Evolutionary conservation across 352 stramenopile genomes (phyloP).

Genomic region (Phytopythium litorale): DNA sequence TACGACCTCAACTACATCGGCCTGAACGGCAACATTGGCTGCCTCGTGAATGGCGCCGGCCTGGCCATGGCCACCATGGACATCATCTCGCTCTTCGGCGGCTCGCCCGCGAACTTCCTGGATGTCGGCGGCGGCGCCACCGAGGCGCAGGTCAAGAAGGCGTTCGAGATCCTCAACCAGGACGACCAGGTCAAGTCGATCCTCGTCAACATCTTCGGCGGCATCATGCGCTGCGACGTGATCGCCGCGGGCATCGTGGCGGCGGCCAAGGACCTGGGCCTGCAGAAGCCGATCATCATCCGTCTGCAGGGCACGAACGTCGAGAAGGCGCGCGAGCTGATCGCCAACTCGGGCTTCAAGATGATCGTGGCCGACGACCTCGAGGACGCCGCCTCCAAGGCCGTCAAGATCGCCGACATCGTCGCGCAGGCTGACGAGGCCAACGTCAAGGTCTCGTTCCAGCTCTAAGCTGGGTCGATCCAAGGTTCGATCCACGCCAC

Average conservation of each 20-base stretch:
- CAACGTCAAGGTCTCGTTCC: slow-evolving; percentile 70
- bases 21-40: slow-evolving; percentile 98
- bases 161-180: slow-evolving; percentile 80
- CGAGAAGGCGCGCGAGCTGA: slow-evolving; percentile 91
- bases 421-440: slow-evolving; percentile 68
- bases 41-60: slow-evolving; percentile 99
- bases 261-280: slow-evolving; percentile 93
- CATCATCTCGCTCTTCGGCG: slow-evolving; percentile 98
- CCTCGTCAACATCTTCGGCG: slow-evolving; percentile 99
- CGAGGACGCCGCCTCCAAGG: slow-evolving; percentile 94
- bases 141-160: slow-evolving; percentile 88
- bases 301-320: slow-evolving; percentile 98
- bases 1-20: slow-evolving; percentile 99
- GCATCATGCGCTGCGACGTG: slow-evolving; percentile 98
- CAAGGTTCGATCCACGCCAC: not conserved
- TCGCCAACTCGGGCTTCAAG: slow-evolving; percentile 91
- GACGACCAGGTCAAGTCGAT: slow-evolving; percentile 97
- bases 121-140: slow-evolving; percentile 96
- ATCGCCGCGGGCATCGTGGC: slow-evolving; percentile 96
- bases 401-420: slow-evolving; percentile 89
- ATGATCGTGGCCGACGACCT: slow-evolving; percentile 95
- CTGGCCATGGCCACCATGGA: slow-evolving; percentile 99
- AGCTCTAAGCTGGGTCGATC: slow-evolving; percentile 29
- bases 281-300: slow-evolving; percentile 98
- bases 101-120: slow-evolving; percentile 98